These are phyloP conservation scores for Arachis stenosperma DNA, from an alignment of 306 rosid genomes.

Conservation along the genomic window DNA sequence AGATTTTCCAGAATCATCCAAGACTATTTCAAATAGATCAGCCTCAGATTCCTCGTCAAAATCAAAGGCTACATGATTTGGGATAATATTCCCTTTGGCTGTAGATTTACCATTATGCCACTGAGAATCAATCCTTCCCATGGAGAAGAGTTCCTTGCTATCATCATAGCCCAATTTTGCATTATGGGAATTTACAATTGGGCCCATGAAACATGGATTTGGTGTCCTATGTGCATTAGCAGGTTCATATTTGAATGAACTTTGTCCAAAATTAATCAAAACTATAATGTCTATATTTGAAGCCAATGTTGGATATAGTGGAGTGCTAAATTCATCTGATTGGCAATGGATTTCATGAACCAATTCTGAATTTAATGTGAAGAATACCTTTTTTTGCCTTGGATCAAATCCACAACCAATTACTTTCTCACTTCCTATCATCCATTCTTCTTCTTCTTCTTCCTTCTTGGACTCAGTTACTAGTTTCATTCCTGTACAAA, in stretches of 20 bases:
- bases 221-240: conserved; percentile 86
- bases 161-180: conserved; percentile 70
- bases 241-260: conserved; percentile 73
- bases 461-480: conserved; percentile 64
- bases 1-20: conserved; percentile 47
- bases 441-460: conserved; percentile 70
- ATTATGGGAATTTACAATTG: conserved; percentile 48
- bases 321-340: conserved; percentile 72
- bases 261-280: conserved; percentile 81
- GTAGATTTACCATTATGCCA: conserved; percentile 49
- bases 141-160: conserved; percentile 89
- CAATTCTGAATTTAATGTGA: conserved; percentile 80
- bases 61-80: conserved; percentile 16
- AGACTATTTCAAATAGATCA: conserved; percentile 56
- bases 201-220: conserved; percentile 82
- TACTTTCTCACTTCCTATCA: conserved; percentile 69
- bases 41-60: conserved; percentile 51
- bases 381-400: conserved; percentile 75
- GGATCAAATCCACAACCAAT: conserved; percentile 95
- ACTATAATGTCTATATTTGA: conserved; percentile 62
- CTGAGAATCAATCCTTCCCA: conserved; percentile 86
- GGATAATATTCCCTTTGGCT: conserved; percentile 44
- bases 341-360: conserved; percentile 74
- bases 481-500: conserved; percentile 68
- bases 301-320: conserved; percentile 73